Conservation (phyloP, 2,329 filamentous ascomycete species). For the Cadophora luteo-olivacea region DNA sequence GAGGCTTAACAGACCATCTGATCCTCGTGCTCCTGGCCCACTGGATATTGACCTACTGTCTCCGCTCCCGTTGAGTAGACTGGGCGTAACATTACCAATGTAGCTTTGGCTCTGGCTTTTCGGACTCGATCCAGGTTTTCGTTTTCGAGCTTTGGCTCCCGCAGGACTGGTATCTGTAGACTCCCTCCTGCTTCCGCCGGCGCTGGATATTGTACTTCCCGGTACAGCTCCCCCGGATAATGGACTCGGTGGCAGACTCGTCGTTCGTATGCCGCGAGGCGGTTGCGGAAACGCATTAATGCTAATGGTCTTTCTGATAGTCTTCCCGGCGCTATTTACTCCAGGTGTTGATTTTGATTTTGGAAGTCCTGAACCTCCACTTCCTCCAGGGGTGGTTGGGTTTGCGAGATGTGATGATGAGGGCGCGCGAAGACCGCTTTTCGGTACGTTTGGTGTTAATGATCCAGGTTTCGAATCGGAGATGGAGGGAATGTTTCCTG, state of each 20-base stretch:
- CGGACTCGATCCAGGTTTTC: slow-evolving; percentile 44
- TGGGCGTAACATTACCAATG: slow-evolving; percentile 61
- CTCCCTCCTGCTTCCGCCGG: slow-evolving; percentile 32
- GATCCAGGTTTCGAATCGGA: slow-evolving; percentile 25
- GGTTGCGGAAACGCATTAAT: slow-evolving; percentile 94
- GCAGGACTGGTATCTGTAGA: slow-evolving; percentile 37
- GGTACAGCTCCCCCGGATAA: slow-evolving; percentile 54
- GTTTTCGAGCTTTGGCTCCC: slow-evolving; percentile 38
- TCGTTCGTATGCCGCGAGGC: slow-evolving; percentile 67
- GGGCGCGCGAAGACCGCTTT: slow-evolving; percentile 64
- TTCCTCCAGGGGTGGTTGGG: slow-evolving; percentile 55
- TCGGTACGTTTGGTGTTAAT: slow-evolving; percentile 52
- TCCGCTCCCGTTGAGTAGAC: slow-evolving; percentile 78
- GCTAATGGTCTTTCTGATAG: slow-evolving; percentile 85
- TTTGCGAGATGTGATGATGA: slow-evolving; percentile 62
- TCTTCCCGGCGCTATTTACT: slow-evolving; percentile 67
- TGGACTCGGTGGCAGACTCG: slow-evolving; percentile 68
- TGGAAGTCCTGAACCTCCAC: slow-evolving; percentile 60
- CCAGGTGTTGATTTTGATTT: slow-evolving; percentile 61
- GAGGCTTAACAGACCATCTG: slow-evolving; percentile 77
- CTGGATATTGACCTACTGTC: slow-evolving; percentile 77
- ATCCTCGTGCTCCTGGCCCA: slow-evolving; percentile 66
- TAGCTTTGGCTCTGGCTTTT: slow-evolving; percentile 46
- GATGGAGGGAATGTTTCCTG: slow-evolving; percentile 53
- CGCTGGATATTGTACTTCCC: slow-evolving; percentile 26